Conservation (phyloP, 1,139 yeast genomes). For the Hemisphaericaspora subhashii region DNA sequence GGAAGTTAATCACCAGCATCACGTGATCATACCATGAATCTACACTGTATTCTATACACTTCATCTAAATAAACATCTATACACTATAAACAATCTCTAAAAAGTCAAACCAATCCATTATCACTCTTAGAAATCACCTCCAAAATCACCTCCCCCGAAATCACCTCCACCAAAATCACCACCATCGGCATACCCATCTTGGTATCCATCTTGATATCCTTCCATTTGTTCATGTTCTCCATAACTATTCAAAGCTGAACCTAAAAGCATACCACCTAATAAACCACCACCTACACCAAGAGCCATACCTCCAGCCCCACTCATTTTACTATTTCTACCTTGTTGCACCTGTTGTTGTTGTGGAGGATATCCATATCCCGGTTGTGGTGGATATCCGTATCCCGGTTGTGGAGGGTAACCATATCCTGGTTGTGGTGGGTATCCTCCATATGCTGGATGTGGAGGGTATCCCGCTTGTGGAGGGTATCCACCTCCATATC, state of each 20-base stretch:
- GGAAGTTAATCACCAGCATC: slow-evolving; percentile 1
- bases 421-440: slow-evolving; percentile 18
- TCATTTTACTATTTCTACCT: slow-evolving; percentile 16
- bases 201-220: slow-evolving; percentile 35
- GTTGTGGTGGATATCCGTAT: slow-evolving; percentile 14
- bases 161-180: slow-evolving; percentile 29
- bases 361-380: slow-evolving; percentile 17
- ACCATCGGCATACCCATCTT: slow-evolving; percentile 29
- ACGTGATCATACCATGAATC: slow-evolving; percentile 7
- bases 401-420: slow-evolving; percentile 17
- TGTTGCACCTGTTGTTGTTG: slow-evolving; percentile 21
- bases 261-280: slow-evolving; percentile 68
- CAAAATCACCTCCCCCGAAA: slow-evolving; percentile 27
- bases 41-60: background rate
- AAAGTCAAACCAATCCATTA: background rate
- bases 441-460: slow-evolving; percentile 21
- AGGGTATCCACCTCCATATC: slow-evolving; percentile 20
- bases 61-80: background rate
- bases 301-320: slow-evolving; percentile 47
- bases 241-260: slow-evolving; percentile 37
- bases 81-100: slow-evolving; percentile 1
- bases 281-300: slow-evolving; percentile 83
- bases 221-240: slow-evolving; percentile 26
- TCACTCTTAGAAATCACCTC: too few relatives aligned
- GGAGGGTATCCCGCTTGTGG: slow-evolving; percentile 16